Evolutionary conservation across 202 grass and related monocot species (phyloP).

Genomic region (Setaria viridis): DNA sequence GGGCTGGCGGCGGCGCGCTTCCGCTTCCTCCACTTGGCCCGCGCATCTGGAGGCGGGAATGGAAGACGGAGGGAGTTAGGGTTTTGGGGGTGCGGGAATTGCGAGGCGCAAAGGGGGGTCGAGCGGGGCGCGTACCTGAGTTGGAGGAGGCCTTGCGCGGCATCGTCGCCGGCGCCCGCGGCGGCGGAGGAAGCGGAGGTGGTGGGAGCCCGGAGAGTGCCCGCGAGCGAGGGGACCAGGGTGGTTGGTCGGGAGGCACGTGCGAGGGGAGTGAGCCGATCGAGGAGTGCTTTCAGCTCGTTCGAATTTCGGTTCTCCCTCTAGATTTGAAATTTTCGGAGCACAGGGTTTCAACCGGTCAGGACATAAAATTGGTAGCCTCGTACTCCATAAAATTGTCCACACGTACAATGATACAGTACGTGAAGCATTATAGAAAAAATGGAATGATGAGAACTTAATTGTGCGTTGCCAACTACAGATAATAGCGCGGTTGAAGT

Average conservation of each 20-base stretch:
- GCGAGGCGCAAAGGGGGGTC: not conserved
- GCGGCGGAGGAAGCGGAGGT: slow-evolving; percentile 39
- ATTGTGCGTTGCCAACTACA: no score
- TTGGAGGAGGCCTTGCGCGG: slow-evolving; percentile 71
- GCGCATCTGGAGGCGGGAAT: slow-evolving; percentile 61
- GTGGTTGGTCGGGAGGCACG: slow-evolving; percentile 53
- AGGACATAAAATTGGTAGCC: no score
- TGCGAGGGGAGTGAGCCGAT: slow-evolving; percentile 44
- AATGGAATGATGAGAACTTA: no score
- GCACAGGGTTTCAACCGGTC: not conserved
- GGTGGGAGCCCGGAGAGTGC: slow-evolving; percentile 36
- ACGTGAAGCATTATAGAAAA: no score
- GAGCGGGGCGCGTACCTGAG: slow-evolving; percentile 58
- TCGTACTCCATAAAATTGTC: no score
- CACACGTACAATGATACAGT: no score
- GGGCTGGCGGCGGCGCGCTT: slow-evolving; percentile 61
- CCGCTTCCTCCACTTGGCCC: slow-evolving; percentile 85
- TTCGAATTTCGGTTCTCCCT: slow-evolving; percentile 41
- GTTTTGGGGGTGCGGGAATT: slow-evolving; percentile 47
- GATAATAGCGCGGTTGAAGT: no score
- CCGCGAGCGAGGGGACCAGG: slow-evolving; percentile 55
- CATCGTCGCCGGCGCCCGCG: slow-evolving; percentile 65
- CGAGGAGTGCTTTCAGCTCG: slow-evolving; percentile 32
- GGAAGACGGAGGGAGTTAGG: slow-evolving; percentile 36
- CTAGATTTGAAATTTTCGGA: slow-evolving; percentile 21